Base-by-base conservation (phyloP, 2,329 filamentous ascomycete species). In the Colletotrichum sp. region DNA sequence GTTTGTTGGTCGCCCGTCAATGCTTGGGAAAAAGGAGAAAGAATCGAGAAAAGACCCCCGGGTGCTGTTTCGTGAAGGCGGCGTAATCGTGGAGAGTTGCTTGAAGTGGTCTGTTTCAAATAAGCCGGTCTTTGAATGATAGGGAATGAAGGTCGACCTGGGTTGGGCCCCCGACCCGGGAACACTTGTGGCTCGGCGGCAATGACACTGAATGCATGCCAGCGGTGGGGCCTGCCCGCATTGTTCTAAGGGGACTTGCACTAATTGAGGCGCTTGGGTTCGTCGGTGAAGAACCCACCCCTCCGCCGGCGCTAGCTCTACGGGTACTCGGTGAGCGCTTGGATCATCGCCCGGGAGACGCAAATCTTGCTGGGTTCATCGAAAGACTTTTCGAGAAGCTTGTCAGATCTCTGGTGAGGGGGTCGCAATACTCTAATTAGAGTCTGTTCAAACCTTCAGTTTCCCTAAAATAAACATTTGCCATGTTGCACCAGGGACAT, bases 51-150 rank as follows among this genome's bases (percentile, higher is more conserved):
- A 32, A 24, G 34, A 26, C 16, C 21, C 59, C 55, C 55, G 32
- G 61, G 55, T 39, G 26, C 18, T 74, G 48, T 72, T 71, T 75
- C 72, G 75, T 69, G 34, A 24, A 24, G 36, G 70, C 21, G 48
- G 70, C 59, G 63, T 68, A 64, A 75, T 67, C 30, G 34, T 39
- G 64, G 70, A 73, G 64, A 52, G 43, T 64, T 75, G 64, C 64
- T 75, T 73, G 73, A 59, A 73, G 64, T 73, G 73, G 70, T 73
- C 70, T 66, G 73, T 75, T 75, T 75, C 73, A 75, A 63, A 68
- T 75, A 75, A 73, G 73, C 34, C 70, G 63, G 73, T 36, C 57
- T 52, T 75, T 68, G 64, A 72, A 73, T 65, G 64, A 75, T 73
- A 60, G 70, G 69, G 72, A 73, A 75, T 59, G 73, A 32, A 68